Conservation (phyloP, 371 early-diverging fungal genomes). For the Blastocladiella emersonii region DNA sequence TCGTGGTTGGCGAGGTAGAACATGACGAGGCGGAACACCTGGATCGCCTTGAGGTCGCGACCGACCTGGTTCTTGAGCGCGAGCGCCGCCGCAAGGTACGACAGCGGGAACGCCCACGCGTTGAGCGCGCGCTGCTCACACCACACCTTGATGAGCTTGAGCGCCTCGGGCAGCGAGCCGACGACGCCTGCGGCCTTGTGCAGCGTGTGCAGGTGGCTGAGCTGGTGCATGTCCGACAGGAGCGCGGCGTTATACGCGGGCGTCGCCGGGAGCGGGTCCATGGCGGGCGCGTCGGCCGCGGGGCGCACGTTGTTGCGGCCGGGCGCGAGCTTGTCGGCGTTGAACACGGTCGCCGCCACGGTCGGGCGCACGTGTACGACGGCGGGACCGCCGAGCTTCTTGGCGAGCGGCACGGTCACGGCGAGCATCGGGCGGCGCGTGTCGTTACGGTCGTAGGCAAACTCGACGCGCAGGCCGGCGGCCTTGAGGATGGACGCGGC, state of each 20-base stretch:
- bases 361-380: conserved; percentile 69
- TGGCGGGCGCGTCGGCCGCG: background rate
- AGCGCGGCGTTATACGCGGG: conserved; percentile 83
- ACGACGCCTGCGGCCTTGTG: conserved; percentile 17
- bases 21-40: background rate
- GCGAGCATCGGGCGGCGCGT: conserved; percentile 58
- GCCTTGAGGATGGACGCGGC: conserved; percentile 22
- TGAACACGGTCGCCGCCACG: conserved; percentile 44
- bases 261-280: conserved; percentile 37
- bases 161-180: background rate
- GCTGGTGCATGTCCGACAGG: conserved; percentile 54
- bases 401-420: conserved; percentile 43
- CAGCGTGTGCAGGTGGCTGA: conserved; percentile 51
- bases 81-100: background rate
- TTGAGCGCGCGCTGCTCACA: background rate
- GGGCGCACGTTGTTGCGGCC: conserved; percentile 67
- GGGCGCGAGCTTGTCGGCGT: conserved; percentile 59
- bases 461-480: background rate
- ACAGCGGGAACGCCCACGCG: background rate
- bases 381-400: conserved; percentile 19
- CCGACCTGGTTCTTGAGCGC: background rate
- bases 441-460: conserved; percentile 40
- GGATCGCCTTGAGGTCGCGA: background rate
- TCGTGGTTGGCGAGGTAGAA: background rate
- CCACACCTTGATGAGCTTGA: background rate